phyloP scores from a whole-genome alignment of 805 yeast genomes.

The Barnettozyma vustinii region DNA sequence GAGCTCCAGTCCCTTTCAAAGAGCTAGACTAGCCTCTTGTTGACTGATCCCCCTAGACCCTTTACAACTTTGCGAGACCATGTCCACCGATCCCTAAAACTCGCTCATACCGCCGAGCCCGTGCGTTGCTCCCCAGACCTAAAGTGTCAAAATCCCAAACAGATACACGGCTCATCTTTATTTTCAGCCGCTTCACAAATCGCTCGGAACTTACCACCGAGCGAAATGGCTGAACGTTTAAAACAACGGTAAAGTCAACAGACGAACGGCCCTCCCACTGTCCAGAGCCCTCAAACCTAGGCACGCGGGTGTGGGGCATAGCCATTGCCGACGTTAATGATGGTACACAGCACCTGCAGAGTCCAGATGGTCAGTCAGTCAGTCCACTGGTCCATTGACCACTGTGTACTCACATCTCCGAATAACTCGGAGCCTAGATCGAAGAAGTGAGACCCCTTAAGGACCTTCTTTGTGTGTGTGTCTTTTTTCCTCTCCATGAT shows the following conservation, averaged over 20 bases:
- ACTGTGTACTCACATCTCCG: neutral
- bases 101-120: neutral
- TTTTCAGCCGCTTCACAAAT: conserved; percentile 8
- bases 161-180: neutral
- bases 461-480: too few species aligned
- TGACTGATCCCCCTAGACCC: neutral
- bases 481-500: too few species aligned
- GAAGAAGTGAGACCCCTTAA: neutral
- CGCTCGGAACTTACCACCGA: conserved; percentile 7
- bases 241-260: neutral
- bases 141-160: neutral
- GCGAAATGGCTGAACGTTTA: conserved; percentile 3
- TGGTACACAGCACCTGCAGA: too few species aligned
- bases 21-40: neutral
- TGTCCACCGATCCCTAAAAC: neutral
- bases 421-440: neutral
- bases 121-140: neutral
- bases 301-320: neutral
- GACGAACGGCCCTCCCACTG: neutral
- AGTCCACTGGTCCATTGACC: too few species aligned
- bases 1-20: neutral
- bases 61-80: neutral
- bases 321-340: neutral
- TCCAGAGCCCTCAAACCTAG: neutral
- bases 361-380: too few species aligned